phyloP scores from a whole-genome alignment of 2,329 filamentous ascomycete species.

The Lachnellula cervina region DNA sequence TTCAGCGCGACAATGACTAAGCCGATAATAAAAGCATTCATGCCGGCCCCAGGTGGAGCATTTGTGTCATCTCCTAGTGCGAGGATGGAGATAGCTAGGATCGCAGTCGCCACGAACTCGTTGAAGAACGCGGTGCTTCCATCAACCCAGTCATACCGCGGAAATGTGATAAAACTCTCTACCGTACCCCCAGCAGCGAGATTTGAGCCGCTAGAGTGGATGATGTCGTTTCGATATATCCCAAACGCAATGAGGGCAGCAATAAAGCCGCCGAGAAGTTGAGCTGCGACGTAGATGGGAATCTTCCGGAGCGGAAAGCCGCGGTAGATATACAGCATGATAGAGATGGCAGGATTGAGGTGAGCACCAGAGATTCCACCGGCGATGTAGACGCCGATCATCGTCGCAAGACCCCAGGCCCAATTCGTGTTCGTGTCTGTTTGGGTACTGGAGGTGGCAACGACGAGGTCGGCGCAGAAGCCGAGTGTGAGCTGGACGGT shows the following conservation, averaged over 20 bases:
- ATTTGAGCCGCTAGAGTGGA: slow-evolving; percentile 21
- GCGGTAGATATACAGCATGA: slow-evolving; percentile 44
- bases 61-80: slow-evolving; percentile 43
- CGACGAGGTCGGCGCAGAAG: slow-evolving; percentile 44
- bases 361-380: slow-evolving; percentile 44
- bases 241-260: slow-evolving; percentile 44
- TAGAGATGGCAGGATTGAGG: slow-evolving; percentile 40
- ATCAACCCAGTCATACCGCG: slow-evolving; percentile 36
- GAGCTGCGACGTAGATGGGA: slow-evolving; percentile 45
- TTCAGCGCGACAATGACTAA: slow-evolving; percentile 35
- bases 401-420: slow-evolving; percentile 51
- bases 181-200: slow-evolving; percentile 30
- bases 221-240: slow-evolving; percentile 36
- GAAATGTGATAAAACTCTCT: slow-evolving; percentile 41
- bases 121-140: slow-evolving; percentile 40
- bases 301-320: slow-evolving; percentile 49
- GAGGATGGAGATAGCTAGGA: slow-evolving; percentile 39
- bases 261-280: slow-evolving; percentile 47
- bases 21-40: slow-evolving; percentile 46
- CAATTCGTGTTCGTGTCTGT: slow-evolving; percentile 37
- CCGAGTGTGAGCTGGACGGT: slow-evolving; percentile 39
- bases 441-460: slow-evolving; percentile 24
- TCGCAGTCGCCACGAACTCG: slow-evolving; percentile 41
- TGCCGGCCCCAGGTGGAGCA: slow-evolving; percentile 44
- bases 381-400: slow-evolving; percentile 45